Percentiles rank a stretch among this genome's conserved stretches.
Evolutionary conservation across 176 grass and related monocot genomes (phyloP).

Genomic region (Ensete ventricosum): DNA sequence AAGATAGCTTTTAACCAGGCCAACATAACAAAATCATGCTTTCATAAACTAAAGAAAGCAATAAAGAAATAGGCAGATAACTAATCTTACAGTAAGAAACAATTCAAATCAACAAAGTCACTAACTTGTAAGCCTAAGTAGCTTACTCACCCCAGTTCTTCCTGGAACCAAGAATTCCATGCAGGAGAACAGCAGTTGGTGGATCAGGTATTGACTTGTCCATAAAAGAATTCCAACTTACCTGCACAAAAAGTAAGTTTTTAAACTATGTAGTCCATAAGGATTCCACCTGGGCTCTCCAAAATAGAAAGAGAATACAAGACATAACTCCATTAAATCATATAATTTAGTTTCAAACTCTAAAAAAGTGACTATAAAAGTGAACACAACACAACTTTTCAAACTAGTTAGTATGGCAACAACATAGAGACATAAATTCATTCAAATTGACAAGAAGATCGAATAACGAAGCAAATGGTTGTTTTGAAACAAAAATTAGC

Average conservation of each 20-base stretch:
- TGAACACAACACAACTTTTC: too few relatives aligned
- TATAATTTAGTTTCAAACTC: too few relatives aligned
- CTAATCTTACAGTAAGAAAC: not conserved
- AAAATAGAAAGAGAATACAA: not conserved
- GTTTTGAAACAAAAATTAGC: too few relatives aligned
- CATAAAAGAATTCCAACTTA: constrained; percentile 91
- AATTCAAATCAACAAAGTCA: not conserved
- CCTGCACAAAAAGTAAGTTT: constrained; percentile 27
- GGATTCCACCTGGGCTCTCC: not conserved
- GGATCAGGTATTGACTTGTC: constrained; percentile 97
- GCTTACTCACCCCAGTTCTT: constrained; percentile 90
- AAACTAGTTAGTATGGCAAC: too few relatives aligned
- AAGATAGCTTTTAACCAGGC: too few relatives aligned
- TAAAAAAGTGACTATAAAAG: too few relatives aligned
- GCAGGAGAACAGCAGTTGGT: constrained; percentile 91
- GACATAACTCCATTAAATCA: too few relatives aligned
- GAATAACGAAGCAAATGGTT: too few relatives aligned
- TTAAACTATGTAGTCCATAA: not conserved
- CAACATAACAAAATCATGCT: not conserved
- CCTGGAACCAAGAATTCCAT: constrained; percentile 85
- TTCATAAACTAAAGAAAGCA: not conserved
- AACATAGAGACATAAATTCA: too few relatives aligned
- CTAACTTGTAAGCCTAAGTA: not conserved
- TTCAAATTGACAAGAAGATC: too few relatives aligned
- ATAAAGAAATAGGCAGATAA: constrained; percentile 3